Evolutionary conservation across 805 yeast species (phyloP), one percentile per base, ranked within the genome.

Genomic region (Candida nemodendra): DNA sequence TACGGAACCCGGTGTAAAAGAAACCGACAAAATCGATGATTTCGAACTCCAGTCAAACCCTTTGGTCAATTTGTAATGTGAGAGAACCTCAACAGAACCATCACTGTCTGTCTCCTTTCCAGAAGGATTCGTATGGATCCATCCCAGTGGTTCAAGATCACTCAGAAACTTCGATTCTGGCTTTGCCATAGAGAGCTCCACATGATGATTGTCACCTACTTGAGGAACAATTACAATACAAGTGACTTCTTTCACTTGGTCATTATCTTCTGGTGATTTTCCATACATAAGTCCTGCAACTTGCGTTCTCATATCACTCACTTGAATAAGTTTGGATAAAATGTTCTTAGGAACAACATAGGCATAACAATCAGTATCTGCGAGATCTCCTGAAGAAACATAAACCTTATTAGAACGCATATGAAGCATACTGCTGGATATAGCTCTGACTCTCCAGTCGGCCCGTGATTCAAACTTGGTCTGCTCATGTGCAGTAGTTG

Each of bases 391-490:
- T 9, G 84, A 76, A 3, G 84, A 70, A 2, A 85, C 79, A 48
- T 81, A 88, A 27, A 84, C 77, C 44, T 86, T 78, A 56, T 83
- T 84, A 5, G 90, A 69, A 32, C 96, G 78, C 58, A 84, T 62
- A 51, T 83, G 82, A 32, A 93, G 66, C 47, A 78, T 73, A 30
- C 84, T 73, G 0, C 95, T 73, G 1, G 95, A 80, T 33, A 93
- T 77, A 0, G 97, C 96, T 27, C 95, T 66, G 37, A 73, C 72
- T 50, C 98, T 73, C 99, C 99, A 93, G 54, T 89, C 95, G 24
- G 89, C 79, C 57, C 79, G 81, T 1, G 96, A 86, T 31, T 81
- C 71, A 57, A 93, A 93, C 12, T 81, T 65, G 64, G 79, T 81
- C 53, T 87, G 93, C 58, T 89, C 99, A 56, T 85, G 90, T 45